A percentile compares a stretch with the other conserved stretches of the same genome.
phyloP scores from a whole-genome alignment of 2,329 filamentous ascomycete genomes.

The Dendryphion nanum region DNA sequence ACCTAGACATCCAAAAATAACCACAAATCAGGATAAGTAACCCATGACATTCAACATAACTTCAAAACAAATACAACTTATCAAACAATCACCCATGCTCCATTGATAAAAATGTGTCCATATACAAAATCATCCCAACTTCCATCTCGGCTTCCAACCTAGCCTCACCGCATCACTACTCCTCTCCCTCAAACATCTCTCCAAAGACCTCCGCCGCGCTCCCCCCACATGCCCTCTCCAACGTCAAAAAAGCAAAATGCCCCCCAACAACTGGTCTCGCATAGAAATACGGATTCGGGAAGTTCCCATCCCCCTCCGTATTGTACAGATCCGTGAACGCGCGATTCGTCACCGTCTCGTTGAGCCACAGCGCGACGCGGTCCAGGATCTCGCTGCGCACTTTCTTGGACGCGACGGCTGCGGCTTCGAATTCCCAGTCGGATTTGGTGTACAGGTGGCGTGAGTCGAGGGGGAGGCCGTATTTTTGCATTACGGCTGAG shows the following conservation, averaged over 20 bases:
- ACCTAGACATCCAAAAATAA: too few species aligned
- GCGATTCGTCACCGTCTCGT: slow-evolving; percentile 73
- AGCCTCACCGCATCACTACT: not conserved
- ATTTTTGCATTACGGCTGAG: slow-evolving; percentile 72
- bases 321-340: slow-evolving; percentile 81
- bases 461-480: slow-evolving; percentile 78
- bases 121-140: not conserved
- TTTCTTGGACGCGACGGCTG: slow-evolving; percentile 68
- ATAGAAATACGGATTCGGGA: slow-evolving; percentile 73
- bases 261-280: slow-evolving; percentile 81
- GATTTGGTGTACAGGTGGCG: slow-evolving; percentile 84
- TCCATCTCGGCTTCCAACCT: not conserved
- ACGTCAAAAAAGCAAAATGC: slow-evolving; percentile 81
- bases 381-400: slow-evolving; percentile 71
- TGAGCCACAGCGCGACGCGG: slow-evolving; percentile 75
- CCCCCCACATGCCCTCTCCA: slow-evolving; percentile 76
- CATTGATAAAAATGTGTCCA: not conserved
- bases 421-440: slow-evolving; percentile 89
- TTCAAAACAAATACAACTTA: not conserved
- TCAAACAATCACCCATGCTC: not conserved
- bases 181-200: slow-evolving; percentile 10
- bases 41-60: not conserved
- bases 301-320: slow-evolving; percentile 74
- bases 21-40: too few species aligned
- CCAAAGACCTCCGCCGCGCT: slow-evolving; percentile 8